Conservation (phyloP, 768 basidiomycete species). For the Polyporus arcularius region DNA sequence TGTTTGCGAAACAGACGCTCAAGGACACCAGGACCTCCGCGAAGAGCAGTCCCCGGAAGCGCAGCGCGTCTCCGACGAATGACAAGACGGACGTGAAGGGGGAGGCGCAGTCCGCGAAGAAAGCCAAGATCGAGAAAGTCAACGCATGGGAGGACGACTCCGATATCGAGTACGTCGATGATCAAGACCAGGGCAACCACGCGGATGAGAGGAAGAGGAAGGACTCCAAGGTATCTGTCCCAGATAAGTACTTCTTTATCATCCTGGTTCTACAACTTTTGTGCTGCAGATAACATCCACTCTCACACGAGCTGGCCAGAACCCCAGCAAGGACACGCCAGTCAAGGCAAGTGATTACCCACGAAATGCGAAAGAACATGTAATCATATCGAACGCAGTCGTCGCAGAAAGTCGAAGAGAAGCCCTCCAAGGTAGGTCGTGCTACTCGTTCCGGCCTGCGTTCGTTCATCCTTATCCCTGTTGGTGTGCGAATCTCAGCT, state of each 20-base stretch:
- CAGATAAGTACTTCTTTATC: not conserved
- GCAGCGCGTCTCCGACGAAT: conserved; percentile 20
- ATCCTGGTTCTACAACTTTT: not conserved
- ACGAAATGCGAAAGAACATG: no score
- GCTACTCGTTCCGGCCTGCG: not conserved
- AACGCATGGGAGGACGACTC: conserved; percentile 29
- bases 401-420: not conserved
- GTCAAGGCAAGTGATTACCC: no score
- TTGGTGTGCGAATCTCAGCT: no score
- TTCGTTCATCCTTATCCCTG: not conserved
- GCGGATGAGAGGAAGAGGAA: not conserved
- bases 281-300: no score
- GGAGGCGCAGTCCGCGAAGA: not conserved
- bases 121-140: conserved; percentile 19
- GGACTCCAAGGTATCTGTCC: not conserved
- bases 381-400: not conserved
- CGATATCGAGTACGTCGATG: conserved; percentile 23
- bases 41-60: conserved; percentile 29
- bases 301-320: no score
- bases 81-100: not conserved
- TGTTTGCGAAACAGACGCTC: conserved; percentile 66
- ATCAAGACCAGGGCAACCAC: not conserved
- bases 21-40: not conserved
- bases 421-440: not conserved
- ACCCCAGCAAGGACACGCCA: no score